Conservation (phyloP, 2,329 filamentous ascomycete genomes). For the Diaporthe vaccinii region DNA sequence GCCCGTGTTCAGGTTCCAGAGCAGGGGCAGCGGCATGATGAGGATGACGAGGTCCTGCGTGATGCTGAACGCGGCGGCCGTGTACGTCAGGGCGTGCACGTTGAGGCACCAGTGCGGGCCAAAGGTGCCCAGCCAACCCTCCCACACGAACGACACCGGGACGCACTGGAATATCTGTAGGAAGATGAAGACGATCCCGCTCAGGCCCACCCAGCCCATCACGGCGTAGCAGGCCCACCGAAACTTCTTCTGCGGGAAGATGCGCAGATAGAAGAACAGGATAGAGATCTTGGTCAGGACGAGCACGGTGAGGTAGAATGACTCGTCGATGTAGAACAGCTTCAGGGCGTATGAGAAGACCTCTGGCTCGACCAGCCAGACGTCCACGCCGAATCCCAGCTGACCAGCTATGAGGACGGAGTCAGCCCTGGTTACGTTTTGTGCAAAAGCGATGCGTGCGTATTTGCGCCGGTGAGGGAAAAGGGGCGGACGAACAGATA, state of each 20-base stretch:
- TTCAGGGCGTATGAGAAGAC: slow-evolving; percentile 49
- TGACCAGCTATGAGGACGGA: slow-evolving; percentile 44
- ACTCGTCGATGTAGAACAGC: slow-evolving; percentile 52
- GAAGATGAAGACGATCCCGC: slow-evolving; percentile 48
- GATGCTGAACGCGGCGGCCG: slow-evolving; percentile 50
- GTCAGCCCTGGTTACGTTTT: neutral
- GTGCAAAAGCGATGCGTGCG: neutral
- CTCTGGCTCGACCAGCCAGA: slow-evolving; percentile 51
- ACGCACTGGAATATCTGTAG: slow-evolving; percentile 54
- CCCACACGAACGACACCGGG: slow-evolving; percentile 51
- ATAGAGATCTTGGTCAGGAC: slow-evolving; percentile 49
- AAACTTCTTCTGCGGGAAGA: slow-evolving; percentile 47
- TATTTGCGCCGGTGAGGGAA: neutral
- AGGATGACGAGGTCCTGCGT: slow-evolving; percentile 52
- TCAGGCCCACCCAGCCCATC: slow-evolving; percentile 47
- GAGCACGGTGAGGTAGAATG: slow-evolving; percentile 50
- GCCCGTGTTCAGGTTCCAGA: slow-evolving; percentile 48
- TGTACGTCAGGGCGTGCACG: slow-evolving; percentile 49
- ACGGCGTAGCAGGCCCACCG: slow-evolving; percentile 45
- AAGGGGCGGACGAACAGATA: slow-evolving; percentile 43
- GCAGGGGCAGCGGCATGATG: slow-evolving; percentile 50
- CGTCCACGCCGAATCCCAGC: slow-evolving; percentile 53
- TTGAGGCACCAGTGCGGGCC: slow-evolving; percentile 49
- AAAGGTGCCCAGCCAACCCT: slow-evolving; percentile 49
- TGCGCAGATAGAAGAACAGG: slow-evolving; percentile 49